Base-by-base conservation (phyloP, 2,329 filamentous ascomycete genomes). In the Cryphonectria carpinicola region DNA sequence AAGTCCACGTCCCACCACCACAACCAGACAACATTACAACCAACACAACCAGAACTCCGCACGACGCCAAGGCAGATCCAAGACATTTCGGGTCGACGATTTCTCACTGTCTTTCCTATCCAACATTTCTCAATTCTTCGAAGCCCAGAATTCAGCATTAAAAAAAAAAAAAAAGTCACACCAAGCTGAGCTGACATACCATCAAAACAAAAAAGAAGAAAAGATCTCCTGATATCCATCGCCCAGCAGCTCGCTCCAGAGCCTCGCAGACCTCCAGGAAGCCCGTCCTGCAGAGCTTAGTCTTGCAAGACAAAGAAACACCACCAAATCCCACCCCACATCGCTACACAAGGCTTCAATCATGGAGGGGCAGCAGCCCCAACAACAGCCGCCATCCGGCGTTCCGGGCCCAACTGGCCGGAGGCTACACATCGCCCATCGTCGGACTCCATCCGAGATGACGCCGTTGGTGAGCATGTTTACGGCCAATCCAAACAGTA, bases 391-490 rank as follows among this genome's bases (percentile, higher is more conserved):
- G 78, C 83, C 83, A 78, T 78, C 84, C 75, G 88, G 88, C 78
- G 87, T 90, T 72, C 85, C 85, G 80, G 94, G 94, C 77, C 93
- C 93, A 78, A 84, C 91, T 80, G 94, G 94, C 79, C 94, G 95
- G 80, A 92, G 95, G 46, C 89, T 98, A 81, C 95, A 98, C 85
- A 98, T 98, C 84, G 95, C 95, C 79, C 95, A 98, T 86, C 92
- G 95, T 80, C 92, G 95, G 83, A 98, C 94, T 84, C 96, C 95
- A 75, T 98, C 96, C 76, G 96, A 98, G 87, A 87, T 98, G 82
- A 98, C 95, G 71, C 96, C 95, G 75, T 86, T 98, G 82, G 97
- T 98, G 93, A 97, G 94, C 94, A 93, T 90, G 93, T 94, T 88
- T 82, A 71, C 68, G 35, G 82, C 86, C 75, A 89, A 87, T 74